These are phyloP conservation scores for Purpureocillium lavendulum DNA, from an alignment of 2,329 filamentous ascomycete species.

Conservation along the genomic window DNA sequence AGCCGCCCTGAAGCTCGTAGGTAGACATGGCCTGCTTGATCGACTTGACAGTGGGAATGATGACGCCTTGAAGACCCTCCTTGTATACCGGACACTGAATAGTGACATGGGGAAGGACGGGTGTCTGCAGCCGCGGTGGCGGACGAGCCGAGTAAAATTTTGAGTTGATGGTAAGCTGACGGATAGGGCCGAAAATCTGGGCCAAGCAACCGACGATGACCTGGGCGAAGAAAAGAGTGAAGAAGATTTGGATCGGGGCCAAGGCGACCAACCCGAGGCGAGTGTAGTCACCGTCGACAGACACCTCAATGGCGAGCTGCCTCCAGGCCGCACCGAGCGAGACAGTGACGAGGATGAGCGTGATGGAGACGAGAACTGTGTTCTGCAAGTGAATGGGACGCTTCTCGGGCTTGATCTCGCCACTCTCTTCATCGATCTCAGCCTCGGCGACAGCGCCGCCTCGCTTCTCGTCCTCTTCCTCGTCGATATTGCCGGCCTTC, in stretches of 20 bases:
- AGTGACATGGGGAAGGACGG: conserved; percentile 61
- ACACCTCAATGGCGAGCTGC: conserved; percentile 59
- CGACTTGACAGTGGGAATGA: conserved; percentile 67
- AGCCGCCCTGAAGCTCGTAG: conserved; percentile 70
- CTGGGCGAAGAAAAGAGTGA: conserved; percentile 74
- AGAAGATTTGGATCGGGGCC: conserved; percentile 67
- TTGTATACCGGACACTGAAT: conserved; percentile 88
- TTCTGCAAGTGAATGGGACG: conserved; percentile 64
- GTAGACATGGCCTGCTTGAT: conserved; percentile 71
- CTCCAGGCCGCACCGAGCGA: conserved; percentile 64
- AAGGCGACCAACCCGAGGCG: conserved; percentile 59
- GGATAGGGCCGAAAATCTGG: conserved; percentile 68
- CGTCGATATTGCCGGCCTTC: conserved; percentile 50
- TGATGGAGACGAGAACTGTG: conserved; percentile 57
- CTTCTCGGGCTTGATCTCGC: conserved; percentile 54
- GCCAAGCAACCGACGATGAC: conserved; percentile 69
- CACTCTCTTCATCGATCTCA: conserved; percentile 65
- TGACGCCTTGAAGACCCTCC: conserved; percentile 68
- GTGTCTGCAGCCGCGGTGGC: conserved; percentile 49
- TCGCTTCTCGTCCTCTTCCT: conserved; percentile 44
- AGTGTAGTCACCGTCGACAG: conserved; percentile 52
- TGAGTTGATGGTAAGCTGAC: conserved; percentile 66
- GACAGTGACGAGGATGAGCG: conserved; percentile 55
- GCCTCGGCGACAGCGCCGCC: conserved; percentile 34
- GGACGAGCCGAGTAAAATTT: conserved; percentile 74